These are phyloP conservation scores for Fagus crenata DNA, from an alignment of 306 rosid species.

Conservation along the genomic window DNA sequence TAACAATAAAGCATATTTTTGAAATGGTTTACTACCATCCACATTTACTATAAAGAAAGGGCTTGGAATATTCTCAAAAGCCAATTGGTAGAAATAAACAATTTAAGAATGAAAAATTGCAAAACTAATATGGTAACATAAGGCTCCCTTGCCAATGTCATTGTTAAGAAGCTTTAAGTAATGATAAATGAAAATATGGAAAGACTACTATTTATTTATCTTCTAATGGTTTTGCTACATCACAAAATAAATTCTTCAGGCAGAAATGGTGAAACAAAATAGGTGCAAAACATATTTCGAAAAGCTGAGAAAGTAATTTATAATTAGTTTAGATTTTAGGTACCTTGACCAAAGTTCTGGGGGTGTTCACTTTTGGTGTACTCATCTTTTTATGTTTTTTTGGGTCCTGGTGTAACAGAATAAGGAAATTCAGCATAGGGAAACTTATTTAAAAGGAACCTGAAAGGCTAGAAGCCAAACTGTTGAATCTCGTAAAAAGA, in stretches of 20 bases:
- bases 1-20: neutral
- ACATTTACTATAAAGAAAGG: neutral
- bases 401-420: constrained; percentile 58
- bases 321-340: constrained; percentile 24
- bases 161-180: neutral
- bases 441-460: constrained; percentile 19
- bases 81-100: neutral
- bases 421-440: constrained; percentile 28
- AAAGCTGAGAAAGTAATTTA: neutral
- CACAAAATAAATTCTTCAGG: neutral
- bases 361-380: constrained; percentile 71
- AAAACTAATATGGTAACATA: neutral
- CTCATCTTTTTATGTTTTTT: constrained; percentile 57
- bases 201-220: neutral
- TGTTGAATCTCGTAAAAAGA: constrained; percentile 11
- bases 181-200: neutral
- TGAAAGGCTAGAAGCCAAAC: constrained; percentile 19
- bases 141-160: neutral
- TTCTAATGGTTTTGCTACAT: neutral
- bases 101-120: neutral
- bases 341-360: constrained; percentile 73
- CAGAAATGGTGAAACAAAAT: neutral
- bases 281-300: neutral
- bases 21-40: neutral
- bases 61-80: neutral